phyloP scores from a whole-genome alignment of 2,329 filamentous ascomycete genomes.

The Arachnomyces sp. region DNA sequence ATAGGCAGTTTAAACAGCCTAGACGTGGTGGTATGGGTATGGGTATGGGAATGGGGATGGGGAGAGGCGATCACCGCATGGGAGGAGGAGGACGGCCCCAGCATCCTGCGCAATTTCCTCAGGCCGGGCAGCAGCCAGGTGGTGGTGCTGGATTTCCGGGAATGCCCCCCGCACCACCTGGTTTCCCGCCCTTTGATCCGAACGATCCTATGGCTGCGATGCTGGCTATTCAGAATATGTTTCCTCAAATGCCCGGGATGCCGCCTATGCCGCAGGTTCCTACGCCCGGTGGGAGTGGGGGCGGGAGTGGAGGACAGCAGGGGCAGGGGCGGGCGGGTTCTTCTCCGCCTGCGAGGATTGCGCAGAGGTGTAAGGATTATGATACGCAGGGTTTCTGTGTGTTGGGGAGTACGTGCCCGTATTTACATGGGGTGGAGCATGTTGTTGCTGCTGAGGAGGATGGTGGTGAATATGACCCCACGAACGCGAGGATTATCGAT shows the following conservation, averaged over 20 bases:
- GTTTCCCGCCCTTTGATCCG: conserved; percentile 46
- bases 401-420: conserved; percentile 48
- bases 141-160: conserved; percentile 27
- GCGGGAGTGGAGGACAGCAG: neutral
- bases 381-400: conserved; percentile 52
- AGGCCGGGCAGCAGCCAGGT: conserved; percentile 10
- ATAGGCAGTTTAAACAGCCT: conserved; percentile 40
- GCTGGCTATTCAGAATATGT: conserved; percentile 45
- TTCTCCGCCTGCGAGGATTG: conserved; percentile 25
- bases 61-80: conserved; percentile 37
- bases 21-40: conserved; percentile 24
- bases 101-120: conserved; percentile 20
- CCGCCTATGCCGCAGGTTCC: conserved; percentile 32
- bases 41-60: conserved; percentile 22
- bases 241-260: conserved; percentile 42
- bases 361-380: conserved; percentile 47
- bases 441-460: conserved; percentile 34
- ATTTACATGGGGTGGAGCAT: conserved; percentile 45
- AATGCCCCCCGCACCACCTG: conserved; percentile 34
- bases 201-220: conserved; percentile 49
- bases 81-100: conserved; percentile 21
- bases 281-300: conserved; percentile 14
- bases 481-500: conserved; percentile 36
- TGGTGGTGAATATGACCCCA: conserved; percentile 48
- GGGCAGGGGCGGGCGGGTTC: conserved; percentile 20